Percentiles rank a stretch among this genome's conserved stretches.
These are phyloP conservation scores for Dendrobium catenatum DNA, from an alignment of 106 monocot genomes.

Conservation along the genomic window DNA sequence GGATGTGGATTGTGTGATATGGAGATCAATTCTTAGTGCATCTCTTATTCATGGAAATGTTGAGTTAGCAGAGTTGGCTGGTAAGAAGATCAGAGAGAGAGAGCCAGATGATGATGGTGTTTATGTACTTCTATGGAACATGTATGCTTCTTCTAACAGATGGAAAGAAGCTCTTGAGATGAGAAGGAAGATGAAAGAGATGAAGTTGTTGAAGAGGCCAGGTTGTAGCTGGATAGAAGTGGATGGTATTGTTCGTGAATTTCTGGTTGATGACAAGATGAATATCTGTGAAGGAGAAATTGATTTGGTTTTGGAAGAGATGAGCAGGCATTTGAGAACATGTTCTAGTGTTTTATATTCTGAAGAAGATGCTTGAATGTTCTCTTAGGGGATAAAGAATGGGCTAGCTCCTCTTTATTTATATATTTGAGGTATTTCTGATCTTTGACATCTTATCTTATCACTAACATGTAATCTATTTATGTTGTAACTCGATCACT, in stretches of 20 bases:
- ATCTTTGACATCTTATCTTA: background rate
- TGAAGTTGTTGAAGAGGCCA: constrained; percentile 24
- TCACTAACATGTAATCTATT: background rate
- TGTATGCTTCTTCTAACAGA: constrained; percentile 33
- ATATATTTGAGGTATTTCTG: background rate
- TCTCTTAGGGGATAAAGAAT: background rate
- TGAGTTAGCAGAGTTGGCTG: constrained; percentile 31
- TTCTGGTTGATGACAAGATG: constrained; percentile 29
- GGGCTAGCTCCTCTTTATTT: background rate
- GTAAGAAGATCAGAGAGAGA: constrained; percentile 22
- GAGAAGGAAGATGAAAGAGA: constrained; percentile 32
- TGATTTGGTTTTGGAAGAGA: constrained; percentile 20
- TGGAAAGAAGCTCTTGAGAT: constrained; percentile 30
- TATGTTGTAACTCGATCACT: background rate
- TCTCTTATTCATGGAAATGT: constrained; percentile 25
- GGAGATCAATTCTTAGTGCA: constrained; percentile 38
- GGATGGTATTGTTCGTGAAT: constrained; percentile 44
- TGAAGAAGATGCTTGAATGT: constrained; percentile 6
- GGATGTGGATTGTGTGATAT: constrained; percentile 29
- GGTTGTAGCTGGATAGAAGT: constrained; percentile 51
- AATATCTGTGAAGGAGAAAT: constrained; percentile 17
- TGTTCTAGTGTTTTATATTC: background rate
- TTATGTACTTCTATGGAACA: constrained; percentile 41
- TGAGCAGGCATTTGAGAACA: constrained; percentile 23
- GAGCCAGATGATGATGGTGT: constrained; percentile 35